Evolutionary conservation across 2,329 filamentous ascomycete genomes (phyloP).

Genomic region (Penicillium italicum): DNA sequence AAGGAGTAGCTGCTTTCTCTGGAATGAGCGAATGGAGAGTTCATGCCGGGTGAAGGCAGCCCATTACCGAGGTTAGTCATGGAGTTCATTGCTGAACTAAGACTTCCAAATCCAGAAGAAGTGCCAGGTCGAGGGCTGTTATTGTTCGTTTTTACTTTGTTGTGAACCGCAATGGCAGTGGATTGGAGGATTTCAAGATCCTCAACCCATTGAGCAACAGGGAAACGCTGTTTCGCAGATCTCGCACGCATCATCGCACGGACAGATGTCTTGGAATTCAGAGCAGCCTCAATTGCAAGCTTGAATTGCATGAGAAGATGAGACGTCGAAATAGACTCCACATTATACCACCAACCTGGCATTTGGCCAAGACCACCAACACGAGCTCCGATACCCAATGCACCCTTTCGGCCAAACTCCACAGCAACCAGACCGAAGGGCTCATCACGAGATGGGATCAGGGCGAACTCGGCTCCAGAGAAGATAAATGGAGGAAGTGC

Average conservation of each 20-base stretch:
- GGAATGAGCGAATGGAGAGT: conserved; percentile 25
- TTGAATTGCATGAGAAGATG: conserved; percentile 65
- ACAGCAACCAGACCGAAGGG: conserved; percentile 66
- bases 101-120: conserved; percentile 42
- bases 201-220: conserved; percentile 64
- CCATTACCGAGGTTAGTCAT: conserved; percentile 14
- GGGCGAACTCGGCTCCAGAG: conserved; percentile 63
- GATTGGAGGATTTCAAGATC: conserved; percentile 61
- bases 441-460: conserved; percentile 67
- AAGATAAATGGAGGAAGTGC: conserved; percentile 64
- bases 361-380: conserved; percentile 66
- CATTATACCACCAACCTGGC: conserved; percentile 69
- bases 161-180: conserved; percentile 56
- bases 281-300: conserved; percentile 57
- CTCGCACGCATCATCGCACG: conserved; percentile 62
- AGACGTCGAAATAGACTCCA: conserved; percentile 61
- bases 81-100: conserved; percentile 17
- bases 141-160: conserved; percentile 37
- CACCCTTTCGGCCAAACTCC: conserved; percentile 66
- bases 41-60: conserved; percentile 26
- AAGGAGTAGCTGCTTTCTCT: conserved; percentile 24
- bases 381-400: conserved; percentile 62
- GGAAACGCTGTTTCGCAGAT: conserved; percentile 63
- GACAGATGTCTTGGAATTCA: conserved; percentile 55
- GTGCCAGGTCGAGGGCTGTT: conserved; percentile 36